A percentile compares a stretch with the other conserved stretches of the same genome.
Evolutionary conservation across 2,329 filamentous ascomycete species (phyloP).

Genomic region (Whalleya microplaca): DNA sequence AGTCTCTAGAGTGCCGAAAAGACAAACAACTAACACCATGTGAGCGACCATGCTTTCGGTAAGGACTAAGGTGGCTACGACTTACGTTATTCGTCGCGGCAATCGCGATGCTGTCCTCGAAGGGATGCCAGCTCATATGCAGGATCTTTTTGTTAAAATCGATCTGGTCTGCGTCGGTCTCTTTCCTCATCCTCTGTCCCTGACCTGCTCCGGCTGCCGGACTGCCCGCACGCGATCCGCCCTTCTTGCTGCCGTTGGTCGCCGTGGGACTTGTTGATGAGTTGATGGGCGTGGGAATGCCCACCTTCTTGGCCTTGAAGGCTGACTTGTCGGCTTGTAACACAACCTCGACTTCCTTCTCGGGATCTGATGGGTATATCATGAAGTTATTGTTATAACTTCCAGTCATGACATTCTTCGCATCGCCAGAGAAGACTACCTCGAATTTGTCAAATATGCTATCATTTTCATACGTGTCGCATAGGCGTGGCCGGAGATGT

Average conservation of each 20-base stretch:
- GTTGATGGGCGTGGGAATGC: constrained; percentile 96
- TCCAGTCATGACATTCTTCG: constrained; percentile 99
- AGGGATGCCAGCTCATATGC: constrained; percentile 99
- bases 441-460: constrained; percentile 99
- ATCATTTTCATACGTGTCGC: constrained; percentile 98
- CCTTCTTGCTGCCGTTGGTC: constrained; percentile 80
- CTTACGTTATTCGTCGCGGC: constrained; percentile 99
- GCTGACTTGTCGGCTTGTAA: constrained; percentile 98
- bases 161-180: constrained; percentile 98
- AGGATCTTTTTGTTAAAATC: constrained; percentile 99
- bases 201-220: constrained; percentile 77
- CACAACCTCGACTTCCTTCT: constrained; percentile 96
- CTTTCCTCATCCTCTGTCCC: constrained; percentile 95
- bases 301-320: constrained; percentile 99
- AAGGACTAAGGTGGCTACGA: constrained; percentile 24
- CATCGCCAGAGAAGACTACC: constrained; percentile 97
- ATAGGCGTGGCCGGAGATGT: constrained; percentile 88
- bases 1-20: constrained; percentile 70
- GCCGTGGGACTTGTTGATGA: constrained; percentile 72
- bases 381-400: constrained; percentile 99
- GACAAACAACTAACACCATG: constrained; percentile 67
- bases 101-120: constrained; percentile 99
- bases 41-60: constrained; percentile 29
- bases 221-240: constrained; percentile 83
- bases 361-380: constrained; percentile 97